Conservation (phyloP, 140 eudicot genomes). For the Flaveria floridana region DNA sequence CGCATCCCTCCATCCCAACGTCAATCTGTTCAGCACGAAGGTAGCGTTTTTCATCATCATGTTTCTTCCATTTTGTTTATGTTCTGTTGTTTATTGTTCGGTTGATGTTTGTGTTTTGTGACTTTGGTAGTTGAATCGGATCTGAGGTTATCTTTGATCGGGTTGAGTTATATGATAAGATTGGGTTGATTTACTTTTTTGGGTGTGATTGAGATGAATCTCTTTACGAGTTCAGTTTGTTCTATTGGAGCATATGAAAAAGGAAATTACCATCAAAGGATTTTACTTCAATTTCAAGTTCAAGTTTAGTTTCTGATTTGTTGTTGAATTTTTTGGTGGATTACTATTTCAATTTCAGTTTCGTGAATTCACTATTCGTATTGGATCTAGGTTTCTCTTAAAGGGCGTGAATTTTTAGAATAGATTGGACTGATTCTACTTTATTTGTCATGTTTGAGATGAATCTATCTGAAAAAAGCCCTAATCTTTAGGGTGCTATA, state of each 20-base stretch:
- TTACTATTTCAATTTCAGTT: conserved; percentile 11
- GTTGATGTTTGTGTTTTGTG: no score
- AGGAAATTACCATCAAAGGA: conserved; percentile 31
- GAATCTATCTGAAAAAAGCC: conserved; percentile 16
- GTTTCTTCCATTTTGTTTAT: no score
- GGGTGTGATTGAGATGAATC: conserved; percentile 5
- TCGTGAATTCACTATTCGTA: no score
- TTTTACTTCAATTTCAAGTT: no score
- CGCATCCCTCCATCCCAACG: conserved; percentile 83
- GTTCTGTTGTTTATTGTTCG: no score
- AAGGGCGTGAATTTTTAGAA: background rate
- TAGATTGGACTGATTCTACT: background rate
- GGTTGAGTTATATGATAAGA: background rate
- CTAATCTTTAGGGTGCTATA: conserved; percentile 10
- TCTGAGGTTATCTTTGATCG: background rate
- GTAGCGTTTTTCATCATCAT: conserved; percentile 26
- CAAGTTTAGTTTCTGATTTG: background rate
- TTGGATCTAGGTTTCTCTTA: conserved; percentile 5
- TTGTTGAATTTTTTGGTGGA: background rate
- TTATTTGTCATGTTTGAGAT: conserved; percentile 7
- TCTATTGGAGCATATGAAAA: background rate
- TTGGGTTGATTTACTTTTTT: background rate
- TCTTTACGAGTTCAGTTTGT: background rate
- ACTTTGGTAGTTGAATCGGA: no score
- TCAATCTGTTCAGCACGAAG: conserved; percentile 93